A percentile compares a stretch with the other conserved stretches of the same genome.
Evolutionary conservation across 108 stramenopile genomes (phyloP).

Genomic region (Nitzschia inconspicua): DNA sequence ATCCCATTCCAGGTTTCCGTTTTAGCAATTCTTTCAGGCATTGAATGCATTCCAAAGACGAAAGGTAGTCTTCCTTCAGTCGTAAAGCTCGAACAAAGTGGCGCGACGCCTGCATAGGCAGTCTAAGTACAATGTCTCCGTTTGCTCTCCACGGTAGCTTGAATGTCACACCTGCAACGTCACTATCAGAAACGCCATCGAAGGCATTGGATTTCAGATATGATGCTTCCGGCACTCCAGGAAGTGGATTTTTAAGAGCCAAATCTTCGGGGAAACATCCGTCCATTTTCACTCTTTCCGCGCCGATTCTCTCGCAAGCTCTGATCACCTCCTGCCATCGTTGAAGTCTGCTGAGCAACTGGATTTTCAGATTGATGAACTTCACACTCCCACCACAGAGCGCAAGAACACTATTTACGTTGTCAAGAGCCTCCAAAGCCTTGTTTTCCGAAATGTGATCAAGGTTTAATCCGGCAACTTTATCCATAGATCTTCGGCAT

Average conservation of each 20-base stretch:
- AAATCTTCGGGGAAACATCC: constrained; percentile 68
- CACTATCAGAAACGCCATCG: constrained; percentile 29
- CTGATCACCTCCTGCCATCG: constrained; percentile 74
- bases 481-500: constrained; percentile 31
- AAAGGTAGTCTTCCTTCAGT: constrained; percentile 72
- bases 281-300: constrained; percentile 50
- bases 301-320: constrained; percentile 69
- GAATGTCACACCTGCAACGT: constrained; percentile 24
- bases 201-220: constrained; percentile 29
- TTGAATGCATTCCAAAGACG: constrained; percentile 33
- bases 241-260: constrained; percentile 49
- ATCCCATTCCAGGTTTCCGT: too few species aligned
- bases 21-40: neutral
- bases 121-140: constrained; percentile 66
- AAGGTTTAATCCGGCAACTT: neutral
- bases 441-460: neutral
- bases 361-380: constrained; percentile 57
- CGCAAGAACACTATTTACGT: constrained; percentile 54
- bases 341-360: constrained; percentile 48
- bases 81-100: constrained; percentile 66
- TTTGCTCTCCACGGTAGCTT: constrained; percentile 54
- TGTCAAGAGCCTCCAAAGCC: constrained; percentile 38
- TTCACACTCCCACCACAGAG: constrained; percentile 49
- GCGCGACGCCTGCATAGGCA: constrained; percentile 50
- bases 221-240: constrained; percentile 38